phyloP scores from a whole-genome alignment of 306 rosid species.

The Vigna reflexopilosa region DNA sequence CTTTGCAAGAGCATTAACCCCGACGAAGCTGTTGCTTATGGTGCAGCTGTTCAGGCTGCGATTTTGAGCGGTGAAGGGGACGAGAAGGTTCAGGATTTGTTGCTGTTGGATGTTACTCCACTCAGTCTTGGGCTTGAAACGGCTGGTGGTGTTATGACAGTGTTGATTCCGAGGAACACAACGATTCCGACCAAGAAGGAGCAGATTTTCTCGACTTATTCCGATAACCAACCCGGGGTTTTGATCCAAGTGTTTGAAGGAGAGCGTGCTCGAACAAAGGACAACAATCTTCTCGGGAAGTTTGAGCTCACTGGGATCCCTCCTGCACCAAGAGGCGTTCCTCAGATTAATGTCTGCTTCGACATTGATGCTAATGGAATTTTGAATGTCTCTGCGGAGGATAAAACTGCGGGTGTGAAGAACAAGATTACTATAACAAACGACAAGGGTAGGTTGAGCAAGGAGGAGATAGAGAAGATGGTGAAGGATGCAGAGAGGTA shows the following conservation, averaged over 20 bases:
- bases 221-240: conserved; percentile 88
- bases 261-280: conserved; percentile 71
- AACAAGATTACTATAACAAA: conserved; percentile 84
- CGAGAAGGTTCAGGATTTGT: conserved; percentile 74
- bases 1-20: conserved; percentile 90
- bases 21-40: conserved; percentile 87
- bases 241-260: conserved; percentile 89
- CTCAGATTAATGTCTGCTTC: conserved; percentile 73
- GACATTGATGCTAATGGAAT: conserved; percentile 85
- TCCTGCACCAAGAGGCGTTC: conserved; percentile 86
- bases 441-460: conserved; percentile 83
- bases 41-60: conserved; percentile 91
- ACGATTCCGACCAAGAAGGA: conserved; percentile 85
- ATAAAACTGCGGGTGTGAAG: conserved; percentile 89
- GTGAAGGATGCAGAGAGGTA: conserved; percentile 87
- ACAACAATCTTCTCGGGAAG: conserved; percentile 78
- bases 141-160: conserved; percentile 88
- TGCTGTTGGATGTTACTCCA: conserved; percentile 81
- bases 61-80: conserved; percentile 77
- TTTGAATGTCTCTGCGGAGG: conserved; percentile 77
- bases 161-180: conserved; percentile 77
- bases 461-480: conserved; percentile 88
- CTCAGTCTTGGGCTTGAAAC: conserved; percentile 78
- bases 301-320: conserved; percentile 86
- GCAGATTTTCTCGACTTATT: conserved; percentile 79